Conservation (phyloP, 2,329 filamentous ascomycete species). For the Xylariaceae sp. region DNA sequence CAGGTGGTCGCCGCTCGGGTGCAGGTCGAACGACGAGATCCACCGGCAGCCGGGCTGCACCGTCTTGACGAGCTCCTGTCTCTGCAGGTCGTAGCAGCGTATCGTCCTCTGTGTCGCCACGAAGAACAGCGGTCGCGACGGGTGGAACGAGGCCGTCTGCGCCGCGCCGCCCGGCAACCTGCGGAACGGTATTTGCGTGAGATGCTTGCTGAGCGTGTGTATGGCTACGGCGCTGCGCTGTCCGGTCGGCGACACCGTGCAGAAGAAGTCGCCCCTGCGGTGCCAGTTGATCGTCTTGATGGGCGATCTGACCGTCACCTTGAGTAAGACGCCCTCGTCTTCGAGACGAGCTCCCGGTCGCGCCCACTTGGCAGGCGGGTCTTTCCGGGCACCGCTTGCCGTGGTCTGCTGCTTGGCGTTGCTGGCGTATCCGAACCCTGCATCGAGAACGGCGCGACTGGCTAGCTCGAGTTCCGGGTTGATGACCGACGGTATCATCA, state of each 20-base stretch:
- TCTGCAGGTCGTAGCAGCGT: conserved; percentile 87
- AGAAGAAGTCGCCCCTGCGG: conserved; percentile 87
- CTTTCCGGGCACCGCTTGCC: conserved; percentile 58
- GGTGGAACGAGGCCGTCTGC: conserved; percentile 92
- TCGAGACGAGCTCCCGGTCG: conserved; percentile 70
- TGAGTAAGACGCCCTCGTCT: conserved; percentile 71
- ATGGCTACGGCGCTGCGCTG: conserved; percentile 80
- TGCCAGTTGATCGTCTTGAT: conserved; percentile 94
- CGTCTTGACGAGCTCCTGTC: conserved; percentile 87
- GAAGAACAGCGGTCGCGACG: conserved; percentile 86
- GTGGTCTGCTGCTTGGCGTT: conserved; percentile 54
- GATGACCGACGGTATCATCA: conserved; percentile 70
- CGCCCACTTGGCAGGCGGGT: conserved; percentile 74
- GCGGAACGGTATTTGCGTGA: conserved; percentile 91
- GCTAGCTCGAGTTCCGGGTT: conserved; percentile 68
- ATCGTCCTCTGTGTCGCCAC: conserved; percentile 92
- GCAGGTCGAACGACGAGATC: conserved; percentile 92
- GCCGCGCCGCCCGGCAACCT: conserved; percentile 61
- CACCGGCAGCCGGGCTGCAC: conserved; percentile 86
- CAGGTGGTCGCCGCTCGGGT: conserved; percentile 88
- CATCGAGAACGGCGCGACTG: conserved; percentile 72
- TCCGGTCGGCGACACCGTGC: conserved; percentile 78
- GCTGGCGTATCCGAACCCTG: conserved; percentile 90
- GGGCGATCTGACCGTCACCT: conserved; percentile 70
- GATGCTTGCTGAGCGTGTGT: conserved; percentile 90